These are phyloP conservation scores for Aspergillus ellipticus DNA, from an alignment of 495 filamentous ascomycete species.

Conservation along the genomic window DNA sequence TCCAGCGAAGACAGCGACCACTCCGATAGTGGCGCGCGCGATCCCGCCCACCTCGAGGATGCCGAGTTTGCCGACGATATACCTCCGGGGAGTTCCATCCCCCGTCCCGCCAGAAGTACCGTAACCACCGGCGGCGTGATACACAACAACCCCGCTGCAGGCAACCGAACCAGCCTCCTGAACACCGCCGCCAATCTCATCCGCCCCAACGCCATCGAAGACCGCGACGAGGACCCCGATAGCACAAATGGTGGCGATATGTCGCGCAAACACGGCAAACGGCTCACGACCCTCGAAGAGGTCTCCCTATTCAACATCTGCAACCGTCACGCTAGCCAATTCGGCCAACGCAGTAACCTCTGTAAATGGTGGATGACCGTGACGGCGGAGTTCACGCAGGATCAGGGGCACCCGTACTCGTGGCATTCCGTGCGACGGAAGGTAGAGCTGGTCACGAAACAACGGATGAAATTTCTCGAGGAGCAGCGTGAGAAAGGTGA, in stretches of 20 bases:
- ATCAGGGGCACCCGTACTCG: slow-evolving; percentile 41
- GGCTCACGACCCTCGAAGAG: slow-evolving; percentile 43
- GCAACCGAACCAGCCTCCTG: neutral
- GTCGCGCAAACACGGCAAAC: slow-evolving; percentile 37
- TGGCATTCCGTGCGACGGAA: slow-evolving; percentile 48
- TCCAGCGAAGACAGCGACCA: neutral
- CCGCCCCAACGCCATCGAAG: neutral
- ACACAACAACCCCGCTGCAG: neutral
- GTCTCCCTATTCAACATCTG: slow-evolving; percentile 44
- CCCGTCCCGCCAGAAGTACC: neutral
- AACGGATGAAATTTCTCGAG: slow-evolving; percentile 40
- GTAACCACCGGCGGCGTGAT: neutral
- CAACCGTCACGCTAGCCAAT: slow-evolving; percentile 35
- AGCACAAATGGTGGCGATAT: slow-evolving; percentile 14
- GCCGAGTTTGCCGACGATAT: slow-evolving; percentile 11
- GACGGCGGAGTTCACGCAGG: slow-evolving; percentile 36
- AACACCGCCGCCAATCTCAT: neutral
- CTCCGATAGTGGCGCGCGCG: slow-evolving; percentile 19
- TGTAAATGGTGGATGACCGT: slow-evolving; percentile 48
- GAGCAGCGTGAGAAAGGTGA: slow-evolving; percentile 30
- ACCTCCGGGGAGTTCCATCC: neutral
- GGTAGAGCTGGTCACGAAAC: slow-evolving; percentile 43
- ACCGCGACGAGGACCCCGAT: slow-evolving; percentile 5
- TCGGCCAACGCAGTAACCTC: slow-evolving; percentile 44
- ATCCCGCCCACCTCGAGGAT: slow-evolving; percentile 13